Base-by-base conservation (phyloP, 2,329 filamentous ascomycete species). In the Drechslera avenae region DNA sequence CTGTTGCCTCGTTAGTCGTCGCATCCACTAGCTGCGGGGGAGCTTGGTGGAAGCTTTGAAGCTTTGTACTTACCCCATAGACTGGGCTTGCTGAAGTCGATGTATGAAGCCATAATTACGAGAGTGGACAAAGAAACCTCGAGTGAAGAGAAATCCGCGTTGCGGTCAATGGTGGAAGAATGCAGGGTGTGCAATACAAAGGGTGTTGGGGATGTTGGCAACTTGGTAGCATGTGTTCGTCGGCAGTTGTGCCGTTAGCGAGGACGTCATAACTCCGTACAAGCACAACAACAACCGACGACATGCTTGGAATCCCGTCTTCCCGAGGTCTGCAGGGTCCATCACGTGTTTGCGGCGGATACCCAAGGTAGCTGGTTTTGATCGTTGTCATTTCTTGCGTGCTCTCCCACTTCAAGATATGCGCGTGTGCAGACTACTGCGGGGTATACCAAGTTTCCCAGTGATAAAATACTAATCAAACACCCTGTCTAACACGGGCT, bases 71-170 rank as follows among this genome's bases (percentile, higher is more conserved):
- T 64, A 81, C 79, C 63, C 76, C 77, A 79, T 40, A 81, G 62
- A 41, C 69, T 76, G 28, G 75, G 75, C 65, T 80, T 76, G 56
- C 62, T 75, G 62, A 80, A 73, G 56, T 78, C 75, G 39, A 78
- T 67, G 34, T 69, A 57, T 36, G 50, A 57, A 40, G 56, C 58
- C 66, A 69, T 69, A 45, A 12, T 62, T 32, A 37, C 43, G 32
- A 30, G 7, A 5, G 2, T 19, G 23, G 3, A 4, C 7, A 14
- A 8, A 21, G 5, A n/a, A 16, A 5, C 12, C 12, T 19, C 13
- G n/a, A n/a, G 26, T 16, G 18, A 31, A 33, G 3, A 12, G 14
- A 36, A 21, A 12, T 13, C 23, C 19, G 17, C 46, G 6, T 17
- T 12, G 36, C 4, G 23, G 32, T 14, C 3, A 17, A 30, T n/a